phyloP scores from a whole-genome alignment of 2,329 filamentous ascomycete species.

The Stylonectria norvegica region DNA sequence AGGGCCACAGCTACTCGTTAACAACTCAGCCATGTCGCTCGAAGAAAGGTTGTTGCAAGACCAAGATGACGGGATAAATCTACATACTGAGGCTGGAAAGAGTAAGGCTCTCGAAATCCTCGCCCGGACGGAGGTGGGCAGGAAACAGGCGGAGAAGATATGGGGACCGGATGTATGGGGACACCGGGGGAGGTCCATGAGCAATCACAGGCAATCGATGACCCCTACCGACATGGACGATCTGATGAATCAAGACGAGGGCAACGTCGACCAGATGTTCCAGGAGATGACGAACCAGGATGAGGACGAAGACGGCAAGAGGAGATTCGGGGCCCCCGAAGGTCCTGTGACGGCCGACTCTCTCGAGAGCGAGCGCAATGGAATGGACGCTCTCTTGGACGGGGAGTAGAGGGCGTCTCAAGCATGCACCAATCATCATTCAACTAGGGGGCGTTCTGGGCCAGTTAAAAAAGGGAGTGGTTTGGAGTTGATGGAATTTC shows the following conservation, averaged over 20 bases:
- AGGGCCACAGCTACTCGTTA: conserved; percentile 41
- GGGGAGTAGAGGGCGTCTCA: conserved; percentile 32
- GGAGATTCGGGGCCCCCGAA: conserved; percentile 30
- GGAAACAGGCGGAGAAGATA: conserved; percentile 48
- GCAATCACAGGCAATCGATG: conserved; percentile 24
- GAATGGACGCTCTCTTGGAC: conserved; percentile 45
- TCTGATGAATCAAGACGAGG: conserved; percentile 39
- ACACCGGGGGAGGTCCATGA: conserved; percentile 25
- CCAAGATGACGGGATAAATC: conserved; percentile 43
- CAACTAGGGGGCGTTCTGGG: conserved; percentile 23
- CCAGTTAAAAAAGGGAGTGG: conserved; percentile 18
- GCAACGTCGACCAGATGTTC: conserved; percentile 54
- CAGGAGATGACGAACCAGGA: conserved; percentile 53
- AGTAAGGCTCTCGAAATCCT: conserved; percentile 52
- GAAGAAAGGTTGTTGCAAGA: conserved; percentile 51
- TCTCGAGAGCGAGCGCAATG: conserved; percentile 45
- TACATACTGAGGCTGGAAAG: conserved; percentile 45
- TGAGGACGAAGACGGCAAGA: conserved; percentile 44
- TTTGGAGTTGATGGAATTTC: conserved; percentile 19
- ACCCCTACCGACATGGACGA: conserved; percentile 28
- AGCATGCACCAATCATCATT: background rate
- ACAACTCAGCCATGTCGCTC: conserved; percentile 41
- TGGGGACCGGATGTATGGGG: conserved; percentile 51
- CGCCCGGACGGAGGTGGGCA: conserved; percentile 46
- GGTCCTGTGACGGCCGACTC: conserved; percentile 40